Conservation (phyloP, 139 green algal genomes). For the Monoraphidium neglectum region DNA sequence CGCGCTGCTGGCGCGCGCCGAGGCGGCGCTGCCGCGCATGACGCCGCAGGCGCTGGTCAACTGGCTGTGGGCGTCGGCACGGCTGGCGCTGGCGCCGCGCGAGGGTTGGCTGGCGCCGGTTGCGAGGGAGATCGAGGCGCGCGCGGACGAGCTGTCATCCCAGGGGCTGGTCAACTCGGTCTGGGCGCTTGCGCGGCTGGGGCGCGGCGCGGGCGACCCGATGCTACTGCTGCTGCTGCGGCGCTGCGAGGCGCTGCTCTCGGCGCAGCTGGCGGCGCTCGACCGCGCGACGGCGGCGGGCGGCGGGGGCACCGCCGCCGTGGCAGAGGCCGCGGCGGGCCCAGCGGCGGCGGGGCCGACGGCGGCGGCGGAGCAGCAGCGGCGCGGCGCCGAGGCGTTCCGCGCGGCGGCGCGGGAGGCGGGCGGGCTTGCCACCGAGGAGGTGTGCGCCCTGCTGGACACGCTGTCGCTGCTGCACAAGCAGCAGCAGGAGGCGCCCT, state of each 20-base stretch:
- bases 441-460: slow-evolving; percentile 18
- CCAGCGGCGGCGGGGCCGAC: no score
- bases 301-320: background rate
- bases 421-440: slow-evolving; percentile 1
- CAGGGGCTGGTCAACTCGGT: slow-evolving; percentile 17
- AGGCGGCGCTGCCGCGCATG: background rate
- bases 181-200: slow-evolving; percentile 11
- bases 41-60: slow-evolving; percentile 21
- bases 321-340: background rate
- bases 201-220: background rate
- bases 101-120: background rate
- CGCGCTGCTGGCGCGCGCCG: background rate
- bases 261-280: slow-evolving; percentile 1
- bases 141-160: background rate
- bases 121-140: background rate
- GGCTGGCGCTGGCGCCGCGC: background rate
- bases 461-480: slow-evolving; percentile 7
- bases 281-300: background rate
- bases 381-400: no score
- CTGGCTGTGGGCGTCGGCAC: slow-evolving; percentile 22
- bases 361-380: background rate
- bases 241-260: background rate
- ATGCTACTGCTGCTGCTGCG: background rate
- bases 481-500: background rate
- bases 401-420: background rate